Evolutionary conservation across 768 basidiomycete genomes (phyloP), one percentile per base, ranked within the genome.

Genomic region (Rhodotorula paludigena): DNA sequence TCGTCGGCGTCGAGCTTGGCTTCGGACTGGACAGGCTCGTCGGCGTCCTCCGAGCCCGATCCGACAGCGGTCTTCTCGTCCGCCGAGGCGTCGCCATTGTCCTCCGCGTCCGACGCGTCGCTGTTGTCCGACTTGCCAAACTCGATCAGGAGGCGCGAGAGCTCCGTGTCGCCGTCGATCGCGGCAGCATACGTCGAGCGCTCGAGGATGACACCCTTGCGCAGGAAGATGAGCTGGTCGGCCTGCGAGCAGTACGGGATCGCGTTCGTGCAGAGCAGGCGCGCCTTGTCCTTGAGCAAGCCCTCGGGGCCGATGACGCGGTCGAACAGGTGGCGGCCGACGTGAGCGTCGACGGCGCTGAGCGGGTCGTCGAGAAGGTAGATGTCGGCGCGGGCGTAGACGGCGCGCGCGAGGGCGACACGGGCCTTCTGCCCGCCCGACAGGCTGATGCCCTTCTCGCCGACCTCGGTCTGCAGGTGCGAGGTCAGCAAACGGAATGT

Each of bases 361-460:
- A 97, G 82, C 48, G 91, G 91, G 69, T 98, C 93, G 73, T 97
- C 94, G 10, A 97, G 82, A 3, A 97, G 82, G 55, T 88, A 91
- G 84, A 96, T 77, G 77, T 98, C 93, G 2, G 92, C 91, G 52
- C 92, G 84, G 6, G 91, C 86, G 78, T 97, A 97, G 0, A 94
- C 89, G 5, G 90, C 90, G 38, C 92, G 82, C 11, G 94, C 94
- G 15, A 96, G 81, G 21, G 88, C 84, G 12, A 93, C 82, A 36
- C 90, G 85, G 58, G 90, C 89, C 23, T 88, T 79, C 75, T 89
- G 87, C 2, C 88, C 88, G 5, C 88, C 79, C 2, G 77, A 78
- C 4, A 80, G 72, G 5, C 75, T 77, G 49, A 80, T 76, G 0
- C 89, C 89, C 74, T 86, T 86, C 78, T 91, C 89, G 21, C 90